These are phyloP conservation scores for Fusarium lyarnte DNA, from an alignment of 2,329 filamentous ascomycete species.

Conservation along the genomic window DNA sequence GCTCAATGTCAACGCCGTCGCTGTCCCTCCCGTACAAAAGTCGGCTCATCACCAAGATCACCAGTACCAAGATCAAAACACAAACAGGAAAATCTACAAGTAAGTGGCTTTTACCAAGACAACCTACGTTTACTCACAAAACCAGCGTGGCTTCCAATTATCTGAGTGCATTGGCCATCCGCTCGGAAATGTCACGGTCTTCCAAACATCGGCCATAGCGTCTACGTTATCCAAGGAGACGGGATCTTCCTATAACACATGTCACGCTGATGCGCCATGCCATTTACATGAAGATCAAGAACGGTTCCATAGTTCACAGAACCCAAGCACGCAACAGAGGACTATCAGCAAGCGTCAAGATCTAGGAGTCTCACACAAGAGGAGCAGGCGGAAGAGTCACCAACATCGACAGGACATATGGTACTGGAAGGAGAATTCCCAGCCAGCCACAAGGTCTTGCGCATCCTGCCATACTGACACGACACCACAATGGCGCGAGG, in stretches of 20 bases:
- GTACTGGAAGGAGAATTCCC: accelerated
- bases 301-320: accelerated
- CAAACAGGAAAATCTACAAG: accelerated
- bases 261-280: not conserved
- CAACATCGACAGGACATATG: no score
- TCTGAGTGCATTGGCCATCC: not conserved
- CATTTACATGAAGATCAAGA: accelerated
- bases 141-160: accelerated
- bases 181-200: not conserved
- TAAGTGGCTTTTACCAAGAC: accelerated
- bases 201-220: not conserved
- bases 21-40: not conserved
- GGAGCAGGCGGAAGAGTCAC: not conserved
- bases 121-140: not conserved
- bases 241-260: accelerated
- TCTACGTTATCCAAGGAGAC: not conserved
- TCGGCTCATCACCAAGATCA: no score
- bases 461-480: not conserved
- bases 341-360: accelerated
- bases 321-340: not conserved
- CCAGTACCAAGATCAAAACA: not conserved
- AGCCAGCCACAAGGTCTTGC: not conserved
- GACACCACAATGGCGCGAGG: not conserved
- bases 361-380: not conserved
- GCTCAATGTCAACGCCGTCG: not conserved